Evolutionary conservation across 768 basidiomycete species (phyloP).

Genomic region (Amanita subjunquillea): DNA sequence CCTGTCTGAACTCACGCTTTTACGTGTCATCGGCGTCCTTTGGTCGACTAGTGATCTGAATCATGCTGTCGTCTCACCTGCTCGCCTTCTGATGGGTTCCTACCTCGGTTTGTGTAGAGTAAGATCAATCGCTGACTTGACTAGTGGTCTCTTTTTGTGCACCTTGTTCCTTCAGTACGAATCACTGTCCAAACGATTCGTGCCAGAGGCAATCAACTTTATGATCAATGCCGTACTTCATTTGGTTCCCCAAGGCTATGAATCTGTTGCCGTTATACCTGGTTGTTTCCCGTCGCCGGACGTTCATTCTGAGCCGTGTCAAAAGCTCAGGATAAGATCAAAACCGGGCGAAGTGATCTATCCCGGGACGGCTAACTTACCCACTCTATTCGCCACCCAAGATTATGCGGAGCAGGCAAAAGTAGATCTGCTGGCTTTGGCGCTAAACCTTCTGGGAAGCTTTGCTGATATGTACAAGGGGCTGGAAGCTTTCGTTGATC

Average conservation of each 20-base stretch:
- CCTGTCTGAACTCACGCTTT: constrained; percentile 66
- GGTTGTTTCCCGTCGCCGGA: constrained; percentile 68
- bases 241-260: constrained; percentile 56
- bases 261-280: constrained; percentile 38
- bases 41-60: constrained; percentile 96
- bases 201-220: constrained; percentile 88
- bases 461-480: constrained; percentile 73
- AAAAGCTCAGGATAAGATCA: constrained; percentile 25
- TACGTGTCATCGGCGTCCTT: constrained; percentile 68
- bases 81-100: constrained; percentile 81
- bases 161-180: constrained; percentile 84
- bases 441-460: constrained; percentile 52
- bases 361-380: constrained; percentile 37
- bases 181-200: constrained; percentile 68
- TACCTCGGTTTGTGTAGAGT: constrained; percentile 83
- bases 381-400: constrained; percentile 25
- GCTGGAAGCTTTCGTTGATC: constrained; percentile 75
- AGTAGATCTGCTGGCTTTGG: constrained; percentile 54
- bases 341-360: constrained; percentile 30
- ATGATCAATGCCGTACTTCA: constrained; percentile 59
- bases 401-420: constrained; percentile 53
- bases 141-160: constrained; percentile 83
- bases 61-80: constrained; percentile 80
- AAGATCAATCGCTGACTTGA: constrained; percentile 61
- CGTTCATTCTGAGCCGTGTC: constrained; percentile 41